A percentile compares a stretch with the other conserved stretches of the same genome.
Evolutionary conservation across 768 basidiomycete genomes (phyloP).

Genomic region (Leccinum ochraceum): DNA sequence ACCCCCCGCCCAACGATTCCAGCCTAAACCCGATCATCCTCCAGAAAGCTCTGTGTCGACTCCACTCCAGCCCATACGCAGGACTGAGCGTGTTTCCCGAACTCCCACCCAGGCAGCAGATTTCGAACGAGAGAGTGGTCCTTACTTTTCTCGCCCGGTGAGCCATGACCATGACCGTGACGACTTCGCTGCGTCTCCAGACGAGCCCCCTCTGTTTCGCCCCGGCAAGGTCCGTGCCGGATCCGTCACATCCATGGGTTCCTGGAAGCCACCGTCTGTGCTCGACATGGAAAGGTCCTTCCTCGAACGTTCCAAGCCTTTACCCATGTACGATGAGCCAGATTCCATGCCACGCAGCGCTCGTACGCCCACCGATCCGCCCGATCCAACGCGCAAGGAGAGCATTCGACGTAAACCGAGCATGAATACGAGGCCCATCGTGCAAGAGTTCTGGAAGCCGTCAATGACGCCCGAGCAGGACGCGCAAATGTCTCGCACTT

Average conservation of each 20-base stretch:
- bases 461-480: slow-evolving; percentile 48
- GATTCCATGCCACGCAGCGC: slow-evolving; percentile 24
- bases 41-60: slow-evolving; percentile 12
- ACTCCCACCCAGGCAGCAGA: slow-evolving; percentile 23
- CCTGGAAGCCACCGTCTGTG: slow-evolving; percentile 29
- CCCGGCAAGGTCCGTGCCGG: slow-evolving; percentile 28
- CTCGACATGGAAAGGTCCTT: slow-evolving; percentile 25
- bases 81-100: slow-evolving; percentile 18
- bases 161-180: slow-evolving; percentile 25
- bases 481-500: slow-evolving; percentile 40
- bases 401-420: slow-evolving; percentile 37
- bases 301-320: slow-evolving; percentile 23
- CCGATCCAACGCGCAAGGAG: slow-evolving; percentile 25
- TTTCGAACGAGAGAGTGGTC: slow-evolving; percentile 23
- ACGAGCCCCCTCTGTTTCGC: slow-evolving; percentile 20
- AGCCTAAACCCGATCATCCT: slow-evolving; percentile 2
- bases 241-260: slow-evolving; percentile 28
- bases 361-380: slow-evolving; percentile 24
- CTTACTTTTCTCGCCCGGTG: slow-evolving; percentile 20
- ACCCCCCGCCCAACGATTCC: slow-evolving; percentile 1
- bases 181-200: slow-evolving; percentile 19
- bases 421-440: slow-evolving; percentile 34
- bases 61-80: slow-evolving; percentile 16
- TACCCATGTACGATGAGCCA: slow-evolving; percentile 30
- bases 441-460: slow-evolving; percentile 53